These are phyloP conservation scores for Pterulicium gracile DNA, from an alignment of 1,284 basidiomycete species.

Conservation along the genomic window DNA sequence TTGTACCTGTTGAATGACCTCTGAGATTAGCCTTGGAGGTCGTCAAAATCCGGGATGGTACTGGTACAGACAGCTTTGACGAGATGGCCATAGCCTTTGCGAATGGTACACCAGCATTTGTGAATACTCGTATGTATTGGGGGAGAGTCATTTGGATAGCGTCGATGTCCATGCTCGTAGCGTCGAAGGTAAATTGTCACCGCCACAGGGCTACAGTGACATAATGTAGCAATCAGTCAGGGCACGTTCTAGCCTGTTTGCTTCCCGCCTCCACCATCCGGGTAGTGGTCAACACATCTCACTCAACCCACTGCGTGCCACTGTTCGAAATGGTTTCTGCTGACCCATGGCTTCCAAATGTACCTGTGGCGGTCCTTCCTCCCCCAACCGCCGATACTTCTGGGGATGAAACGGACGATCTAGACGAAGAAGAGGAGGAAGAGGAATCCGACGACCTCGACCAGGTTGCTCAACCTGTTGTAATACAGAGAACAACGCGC, in stretches of 20 bases:
- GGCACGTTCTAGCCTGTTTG: no score
- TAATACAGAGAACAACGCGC: slow-evolving; percentile 28
- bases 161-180: slow-evolving; percentile 11
- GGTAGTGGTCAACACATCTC: no score
- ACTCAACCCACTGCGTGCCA: no score
- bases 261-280: no score
- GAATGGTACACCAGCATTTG: slow-evolving; percentile 51
- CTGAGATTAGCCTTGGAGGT: slow-evolving; percentile 9
- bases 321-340: no score
- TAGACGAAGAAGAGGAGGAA: slow-evolving; percentile 36
- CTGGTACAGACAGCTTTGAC: slow-evolving; percentile 57
- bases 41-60: slow-evolving; percentile 5
- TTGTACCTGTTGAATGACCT: slow-evolving; percentile 76
- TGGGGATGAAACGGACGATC: no score
- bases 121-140: slow-evolving; percentile 65
- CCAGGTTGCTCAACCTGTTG: slow-evolving; percentile 17
- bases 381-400: no score
- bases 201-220: no score
- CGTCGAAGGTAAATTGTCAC: slow-evolving; percentile 10
- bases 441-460: slow-evolving; percentile 22
- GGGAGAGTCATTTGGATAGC: slow-evolving; percentile 51
- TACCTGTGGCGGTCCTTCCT: no score
- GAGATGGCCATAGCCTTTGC: slow-evolving; percentile 69
- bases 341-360: no score
- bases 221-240: no score